Evolutionary conservation across 306 rosid species (phyloP).

Genomic region (Acacia melanoxylon): DNA sequence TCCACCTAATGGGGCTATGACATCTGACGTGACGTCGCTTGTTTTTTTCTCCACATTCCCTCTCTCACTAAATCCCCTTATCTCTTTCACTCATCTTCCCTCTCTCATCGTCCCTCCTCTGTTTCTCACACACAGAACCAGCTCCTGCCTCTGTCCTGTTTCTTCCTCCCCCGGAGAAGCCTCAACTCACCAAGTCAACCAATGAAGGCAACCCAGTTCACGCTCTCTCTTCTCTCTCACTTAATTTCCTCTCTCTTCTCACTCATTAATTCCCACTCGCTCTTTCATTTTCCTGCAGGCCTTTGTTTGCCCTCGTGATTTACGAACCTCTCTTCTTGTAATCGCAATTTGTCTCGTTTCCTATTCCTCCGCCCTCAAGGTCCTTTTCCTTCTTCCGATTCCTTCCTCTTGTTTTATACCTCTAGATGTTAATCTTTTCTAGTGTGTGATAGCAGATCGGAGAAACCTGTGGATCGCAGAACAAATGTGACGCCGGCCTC

Average conservation of each 20-base stretch:
- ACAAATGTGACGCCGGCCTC: slow-evolving; percentile 69
- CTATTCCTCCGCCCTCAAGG: slow-evolving; percentile 61
- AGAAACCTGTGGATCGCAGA: slow-evolving; percentile 74
- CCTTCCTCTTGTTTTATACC: neutral
- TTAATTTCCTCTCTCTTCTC: neutral
- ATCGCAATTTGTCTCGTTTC: slow-evolving; percentile 53
- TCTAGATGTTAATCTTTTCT: neutral
- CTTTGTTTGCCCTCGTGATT: slow-evolving; percentile 12
- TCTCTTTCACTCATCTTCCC: neutral
- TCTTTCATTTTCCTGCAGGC: slow-evolving; percentile 42
- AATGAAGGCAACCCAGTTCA: slow-evolving; percentile 41
- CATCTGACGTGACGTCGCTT: neutral
- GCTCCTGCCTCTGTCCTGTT: neutral
- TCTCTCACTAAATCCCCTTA: slow-evolving; percentile 32
- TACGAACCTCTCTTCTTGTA: slow-evolving; percentile 43
- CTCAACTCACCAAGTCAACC: neutral
- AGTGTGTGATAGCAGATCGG: slow-evolving; percentile 65
- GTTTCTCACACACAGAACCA: neutral
- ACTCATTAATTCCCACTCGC: neutral
- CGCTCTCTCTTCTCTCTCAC: neutral
- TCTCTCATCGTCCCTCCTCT: neutral
- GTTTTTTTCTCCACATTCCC: slow-evolving; percentile 3
- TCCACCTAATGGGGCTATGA: slow-evolving; percentile 2
- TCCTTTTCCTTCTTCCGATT: slow-evolving; percentile 2
- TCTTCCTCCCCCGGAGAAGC: neutral